phyloP scores from a whole-genome alignment of 2,329 filamentous ascomycete genomes.

The Talaromyces albobiverticillius region DNA sequence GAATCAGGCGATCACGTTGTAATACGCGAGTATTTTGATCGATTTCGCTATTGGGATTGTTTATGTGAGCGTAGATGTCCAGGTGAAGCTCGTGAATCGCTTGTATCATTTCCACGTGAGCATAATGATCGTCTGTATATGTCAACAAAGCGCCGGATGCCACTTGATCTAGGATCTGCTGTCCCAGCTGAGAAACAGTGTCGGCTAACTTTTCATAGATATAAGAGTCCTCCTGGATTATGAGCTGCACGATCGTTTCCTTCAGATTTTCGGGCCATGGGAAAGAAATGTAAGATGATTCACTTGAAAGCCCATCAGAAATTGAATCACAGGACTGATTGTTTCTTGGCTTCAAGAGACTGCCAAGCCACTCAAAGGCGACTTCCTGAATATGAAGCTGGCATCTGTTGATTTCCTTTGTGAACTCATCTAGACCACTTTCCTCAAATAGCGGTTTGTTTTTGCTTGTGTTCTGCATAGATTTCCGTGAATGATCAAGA shows the following conservation, averaged over 20 bases:
- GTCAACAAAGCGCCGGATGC: constrained; percentile 20
- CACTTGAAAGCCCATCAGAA: constrained; percentile 9
- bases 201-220: constrained; percentile 45
- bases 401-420: constrained; percentile 44
- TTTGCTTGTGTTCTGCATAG: constrained; percentile 36
- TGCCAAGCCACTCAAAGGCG: constrained; percentile 53
- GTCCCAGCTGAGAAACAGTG: constrained; percentile 28
- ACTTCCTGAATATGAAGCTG: constrained; percentile 52
- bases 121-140: constrained; percentile 31
- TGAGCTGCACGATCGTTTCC: constrained; percentile 50
- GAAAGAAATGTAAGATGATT: constrained; percentile 53
- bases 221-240: constrained; percentile 54
- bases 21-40: constrained; percentile 48
- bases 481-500: constrained; percentile 54
- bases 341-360: constrained; percentile 44
- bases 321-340: constrained; percentile 15
- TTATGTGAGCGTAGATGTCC: constrained; percentile 63
- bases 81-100: constrained; percentile 66
- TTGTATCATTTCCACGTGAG: constrained; percentile 54
- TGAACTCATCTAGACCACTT: constrained; percentile 39
- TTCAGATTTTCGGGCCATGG: constrained; percentile 57
- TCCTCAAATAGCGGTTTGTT: constrained; percentile 40
- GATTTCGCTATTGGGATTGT: constrained; percentile 57
- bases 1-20: constrained; percentile 58
- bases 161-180: constrained; percentile 23